Evolutionary conservation across 768 basidiomycete species (phyloP).

Genomic region (Lactarius sp.): DNA sequence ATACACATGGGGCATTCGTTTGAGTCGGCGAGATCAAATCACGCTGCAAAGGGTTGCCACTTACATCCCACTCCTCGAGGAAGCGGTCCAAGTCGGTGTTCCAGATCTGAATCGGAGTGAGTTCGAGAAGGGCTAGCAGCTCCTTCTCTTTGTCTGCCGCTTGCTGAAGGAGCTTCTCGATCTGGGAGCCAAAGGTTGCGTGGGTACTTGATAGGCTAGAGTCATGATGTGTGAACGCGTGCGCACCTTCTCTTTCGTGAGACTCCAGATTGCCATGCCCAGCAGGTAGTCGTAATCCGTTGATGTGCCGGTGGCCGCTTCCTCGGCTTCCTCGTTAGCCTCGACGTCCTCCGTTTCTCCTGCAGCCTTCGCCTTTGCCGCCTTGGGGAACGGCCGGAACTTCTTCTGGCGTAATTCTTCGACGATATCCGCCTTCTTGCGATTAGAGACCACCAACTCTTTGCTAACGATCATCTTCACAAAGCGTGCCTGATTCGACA

Average conservation of each 20-base stretch:
- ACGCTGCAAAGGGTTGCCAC: conserved; percentile 28
- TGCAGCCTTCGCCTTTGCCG: conserved; percentile 55
- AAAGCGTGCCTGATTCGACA: conserved; percentile 94
- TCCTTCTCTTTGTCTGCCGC: conserved; percentile 80
- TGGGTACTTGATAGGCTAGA: not conserved
- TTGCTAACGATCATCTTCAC: conserved; percentile 92
- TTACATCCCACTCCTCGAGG: conserved; percentile 77
- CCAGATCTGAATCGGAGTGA: conserved; percentile 82
- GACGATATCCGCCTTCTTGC: conserved; percentile 85
- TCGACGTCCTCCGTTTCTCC: conserved; percentile 62
- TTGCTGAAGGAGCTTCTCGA: conserved; percentile 77
- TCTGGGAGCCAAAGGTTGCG: conserved; percentile 41
- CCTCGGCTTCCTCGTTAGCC: conserved; percentile 50
- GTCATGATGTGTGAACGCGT: not conserved
- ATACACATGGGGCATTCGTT: not conserved
- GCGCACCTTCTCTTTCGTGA: conserved; percentile 86
- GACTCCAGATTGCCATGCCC: conserved; percentile 91
- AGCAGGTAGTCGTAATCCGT: conserved; percentile 91
- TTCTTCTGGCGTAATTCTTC: conserved; percentile 74
- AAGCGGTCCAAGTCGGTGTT: conserved; percentile 83
- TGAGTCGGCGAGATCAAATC: not conserved
- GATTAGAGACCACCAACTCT: conserved; percentile 74
- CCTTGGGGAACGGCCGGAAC: conserved; percentile 92
- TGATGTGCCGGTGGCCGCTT: conserved; percentile 38
- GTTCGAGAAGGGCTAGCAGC: conserved; percentile 68